These are phyloP conservation scores for Cyathus striatus DNA, from an alignment of 768 basidiomycete species.

Conservation along the genomic window DNA sequence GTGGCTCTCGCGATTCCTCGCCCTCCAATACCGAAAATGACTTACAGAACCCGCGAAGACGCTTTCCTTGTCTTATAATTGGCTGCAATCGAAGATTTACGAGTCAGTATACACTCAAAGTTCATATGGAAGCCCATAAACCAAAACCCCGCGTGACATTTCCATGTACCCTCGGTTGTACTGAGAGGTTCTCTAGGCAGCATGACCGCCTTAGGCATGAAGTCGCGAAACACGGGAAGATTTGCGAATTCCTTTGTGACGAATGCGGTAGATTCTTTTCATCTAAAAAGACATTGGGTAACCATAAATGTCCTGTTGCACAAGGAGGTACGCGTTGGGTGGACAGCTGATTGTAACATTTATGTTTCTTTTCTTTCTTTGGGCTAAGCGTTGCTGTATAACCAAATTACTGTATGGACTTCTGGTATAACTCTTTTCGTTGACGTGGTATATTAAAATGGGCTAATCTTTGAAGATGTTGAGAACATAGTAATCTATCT, in stretches of 20 bases:
- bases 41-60: slow-evolving; percentile 27
- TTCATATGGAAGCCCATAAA: slow-evolving; percentile 52
- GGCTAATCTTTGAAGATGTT: no score
- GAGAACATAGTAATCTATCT: no score
- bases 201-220: slow-evolving; percentile 56
- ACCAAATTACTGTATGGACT: no score
- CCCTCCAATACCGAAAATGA: slow-evolving; percentile 27
- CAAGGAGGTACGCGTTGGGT: slow-evolving; percentile 47
- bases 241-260: slow-evolving; percentile 49
- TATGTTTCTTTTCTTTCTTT: slow-evolving; percentile 5
- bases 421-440: no score
- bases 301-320: slow-evolving; percentile 52
- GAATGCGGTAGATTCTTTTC: slow-evolving; percentile 53
- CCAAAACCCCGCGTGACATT: slow-evolving; percentile 44
- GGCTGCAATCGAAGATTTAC: slow-evolving; percentile 47
- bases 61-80: slow-evolving; percentile 42
- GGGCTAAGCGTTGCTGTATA: no score
- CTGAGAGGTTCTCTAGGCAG: slow-evolving; percentile 49
- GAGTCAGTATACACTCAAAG: slow-evolving; percentile 48
- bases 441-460: no score
- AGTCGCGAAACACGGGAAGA: slow-evolving; percentile 51
- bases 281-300: slow-evolving; percentile 43
- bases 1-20: slow-evolving; percentile 12
- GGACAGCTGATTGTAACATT: slow-evolving; percentile 15
- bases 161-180: slow-evolving; percentile 50